Conservation (phyloP, 768 basidiomycete genomes). For the Rhizopogon vulgaris region DNA sequence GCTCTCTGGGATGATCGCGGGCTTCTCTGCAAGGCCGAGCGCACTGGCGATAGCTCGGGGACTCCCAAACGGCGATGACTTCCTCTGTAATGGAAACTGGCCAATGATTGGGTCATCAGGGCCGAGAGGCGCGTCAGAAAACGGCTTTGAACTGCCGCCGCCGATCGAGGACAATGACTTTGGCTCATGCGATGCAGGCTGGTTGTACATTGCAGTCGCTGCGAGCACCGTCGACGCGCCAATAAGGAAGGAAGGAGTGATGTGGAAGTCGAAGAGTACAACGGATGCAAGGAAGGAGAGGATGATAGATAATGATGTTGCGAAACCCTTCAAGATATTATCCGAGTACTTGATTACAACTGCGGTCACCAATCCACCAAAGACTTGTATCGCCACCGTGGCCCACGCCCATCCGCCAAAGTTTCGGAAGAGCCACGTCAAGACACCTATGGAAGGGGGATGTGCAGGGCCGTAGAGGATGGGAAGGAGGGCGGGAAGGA, state of each 20-base stretch:
- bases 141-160: constrained; percentile 27
- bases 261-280: constrained; percentile 81
- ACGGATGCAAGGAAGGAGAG: constrained; percentile 93
- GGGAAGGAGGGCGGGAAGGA: constrained; percentile 83
- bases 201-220: constrained; percentile 95
- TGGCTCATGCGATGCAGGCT: constrained; percentile 41
- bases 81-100: constrained; percentile 41
- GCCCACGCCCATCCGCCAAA: constrained; percentile 96
- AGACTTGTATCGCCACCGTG: constrained; percentile 83
- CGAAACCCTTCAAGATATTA: constrained; percentile 96
- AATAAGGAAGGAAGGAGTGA: constrained; percentile 82
- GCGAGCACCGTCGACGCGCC: constrained; percentile 81
- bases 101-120: constrained; percentile 55
- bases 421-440: constrained; percentile 67
- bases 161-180: constrained; percentile 21
- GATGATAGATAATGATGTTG: constrained; percentile 90
- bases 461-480: constrained; percentile 52
- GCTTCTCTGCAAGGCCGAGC: constrained; percentile 33
- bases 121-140: constrained; percentile 39
- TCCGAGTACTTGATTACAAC: constrained; percentile 96
- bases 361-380: constrained; percentile 91
- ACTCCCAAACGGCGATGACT: constrained; percentile 43
- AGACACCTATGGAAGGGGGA: constrained; percentile 39
- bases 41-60: constrained; percentile 46
- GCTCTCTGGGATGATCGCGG: constrained; percentile 19